Base-by-base conservation (phyloP, 1,284 basidiomycete species). In the Mycosarcoma maydis region DNA sequence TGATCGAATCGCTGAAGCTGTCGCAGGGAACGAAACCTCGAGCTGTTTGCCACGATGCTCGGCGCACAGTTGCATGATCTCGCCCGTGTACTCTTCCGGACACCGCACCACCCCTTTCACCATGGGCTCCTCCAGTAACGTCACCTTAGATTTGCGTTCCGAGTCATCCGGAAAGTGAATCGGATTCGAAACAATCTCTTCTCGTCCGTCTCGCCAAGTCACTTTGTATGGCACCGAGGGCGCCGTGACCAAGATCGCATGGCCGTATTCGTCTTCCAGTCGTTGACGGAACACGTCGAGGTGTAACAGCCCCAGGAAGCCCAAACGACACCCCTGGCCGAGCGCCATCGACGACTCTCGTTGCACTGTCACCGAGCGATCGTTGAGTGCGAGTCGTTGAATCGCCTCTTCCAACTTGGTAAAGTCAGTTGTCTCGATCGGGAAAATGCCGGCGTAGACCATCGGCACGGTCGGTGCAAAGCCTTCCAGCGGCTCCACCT, bases 231-330 rank as follows among this genome's bases (percentile, higher is more conserved):
- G 75, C 20, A 81, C 80, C 0, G 78, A 78, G 0, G 80, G 80
- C 26, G 77, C 75, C 2, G 80, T 81, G 26, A 80, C 77, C 22
- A 81, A 43, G 24, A 81, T 77, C 23, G 70, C 73, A 19, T 76
- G 73, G 16, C 72, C 75, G 76, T 97, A 94, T 82, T 99, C 96
- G 80, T 99, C 96, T 82, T 98, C 95, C 6, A 99, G 86, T 13
- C 96, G 87, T 82, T 98, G 95, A 27, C 93, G 88, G 81, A 95
- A 94, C 36, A 96, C 92, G 73, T 98, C 96, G 90, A 98, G 93
- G 81, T 98, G 96, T 58, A 99, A 84, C 2, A 93, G 92, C 0
- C 96, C 96, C 10, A 98, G 86, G 82, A 98, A 98, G 0, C 96
- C 96, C 7, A 98, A 87, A 39, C 96, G 88, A 40, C 90, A 93